Conservation (phyloP, 1,284 basidiomycete species). For the Austroboletus olivaceoglutinosus region DNA sequence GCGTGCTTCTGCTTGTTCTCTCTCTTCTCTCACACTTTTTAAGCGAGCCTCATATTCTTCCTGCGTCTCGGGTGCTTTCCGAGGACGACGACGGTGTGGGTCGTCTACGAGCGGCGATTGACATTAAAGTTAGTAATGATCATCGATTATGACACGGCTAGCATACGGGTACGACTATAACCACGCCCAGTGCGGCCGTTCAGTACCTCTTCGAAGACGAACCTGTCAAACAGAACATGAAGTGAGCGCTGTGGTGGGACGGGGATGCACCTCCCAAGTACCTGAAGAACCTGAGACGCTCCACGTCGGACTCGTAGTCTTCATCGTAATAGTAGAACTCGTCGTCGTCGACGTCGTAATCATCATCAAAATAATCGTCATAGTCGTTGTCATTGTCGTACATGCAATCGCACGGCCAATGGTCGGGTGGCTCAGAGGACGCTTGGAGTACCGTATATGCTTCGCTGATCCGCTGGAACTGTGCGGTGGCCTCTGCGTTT, state of each 20-base stretch:
- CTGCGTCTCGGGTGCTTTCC: constrained; percentile 39
- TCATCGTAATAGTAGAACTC: constrained; percentile 36
- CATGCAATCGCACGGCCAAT: constrained; percentile 15
- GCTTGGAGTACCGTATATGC: constrained; percentile 62
- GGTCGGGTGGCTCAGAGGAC: constrained; percentile 23
- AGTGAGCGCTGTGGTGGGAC: constrained; percentile 3
- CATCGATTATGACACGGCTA: constrained; percentile 1
- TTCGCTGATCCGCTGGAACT: constrained; percentile 66
- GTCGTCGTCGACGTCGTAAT: constrained; percentile 32
- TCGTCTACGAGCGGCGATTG: constrained; percentile 16
- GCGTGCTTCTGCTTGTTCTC: constrained; percentile 48
- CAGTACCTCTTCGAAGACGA: constrained; percentile 47
- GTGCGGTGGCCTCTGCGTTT: constrained; percentile 58
- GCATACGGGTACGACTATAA: constrained; percentile 26
- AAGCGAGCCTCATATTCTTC: constrained; percentile 53
- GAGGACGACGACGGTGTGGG: constrained; percentile 15
- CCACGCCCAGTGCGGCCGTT: constrained; percentile 35
- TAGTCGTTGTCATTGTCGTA: constrained; percentile 25
- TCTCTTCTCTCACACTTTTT: constrained; percentile 50
- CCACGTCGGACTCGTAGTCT: constrained; percentile 35
- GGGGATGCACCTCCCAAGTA: constrained; percentile 18
- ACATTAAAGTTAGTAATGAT: constrained; percentile 11
- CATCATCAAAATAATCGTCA: constrained; percentile 35
- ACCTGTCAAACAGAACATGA: constrained; percentile 33
- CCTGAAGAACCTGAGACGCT: constrained; percentile 45